A percentile compares a stretch with the other conserved stretches of the same genome.
phyloP scores from a whole-genome alignment of 345 rosid genomes.

The Aquilaria sinensis region DNA sequence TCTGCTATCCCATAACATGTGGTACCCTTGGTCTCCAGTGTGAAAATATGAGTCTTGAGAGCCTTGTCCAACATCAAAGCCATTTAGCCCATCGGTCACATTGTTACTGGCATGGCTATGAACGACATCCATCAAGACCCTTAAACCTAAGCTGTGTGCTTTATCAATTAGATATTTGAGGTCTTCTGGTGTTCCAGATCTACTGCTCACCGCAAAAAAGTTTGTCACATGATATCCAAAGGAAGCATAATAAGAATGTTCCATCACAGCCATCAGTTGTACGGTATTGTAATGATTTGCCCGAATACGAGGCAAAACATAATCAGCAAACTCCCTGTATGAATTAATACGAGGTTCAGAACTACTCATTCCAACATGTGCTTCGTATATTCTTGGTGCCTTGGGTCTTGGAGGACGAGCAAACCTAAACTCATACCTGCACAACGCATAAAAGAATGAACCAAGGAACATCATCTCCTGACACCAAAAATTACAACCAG shows the following conservation, averaged over 20 bases:
- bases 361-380: constrained; percentile 86
- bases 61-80: constrained; percentile 70
- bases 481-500: constrained; percentile 1
- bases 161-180: constrained; percentile 74
- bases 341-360: constrained; percentile 61
- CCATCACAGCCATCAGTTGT: constrained; percentile 80
- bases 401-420: constrained; percentile 61
- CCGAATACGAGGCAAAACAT: constrained; percentile 62
- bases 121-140: constrained; percentile 65
- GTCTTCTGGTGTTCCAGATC: constrained; percentile 81
- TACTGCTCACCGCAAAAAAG: constrained; percentile 74
- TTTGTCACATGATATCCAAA: constrained; percentile 78
- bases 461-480: constrained; percentile 11
- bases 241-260: constrained; percentile 78
- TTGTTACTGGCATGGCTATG: constrained; percentile 83
- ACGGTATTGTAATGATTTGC: constrained; percentile 70
- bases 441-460: constrained; percentile 9
- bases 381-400: constrained; percentile 71
- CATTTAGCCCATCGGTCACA: constrained; percentile 73
- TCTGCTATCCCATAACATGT: constrained; percentile 71
- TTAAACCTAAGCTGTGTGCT: constrained; percentile 73
- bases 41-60: constrained; percentile 75
- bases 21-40: constrained; percentile 64
- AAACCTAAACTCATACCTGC: constrained; percentile 55
- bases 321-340: constrained; percentile 72